phyloP scores from a whole-genome alignment of 768 basidiomycete genomes.

The Rhizopogon sp. region DNA sequence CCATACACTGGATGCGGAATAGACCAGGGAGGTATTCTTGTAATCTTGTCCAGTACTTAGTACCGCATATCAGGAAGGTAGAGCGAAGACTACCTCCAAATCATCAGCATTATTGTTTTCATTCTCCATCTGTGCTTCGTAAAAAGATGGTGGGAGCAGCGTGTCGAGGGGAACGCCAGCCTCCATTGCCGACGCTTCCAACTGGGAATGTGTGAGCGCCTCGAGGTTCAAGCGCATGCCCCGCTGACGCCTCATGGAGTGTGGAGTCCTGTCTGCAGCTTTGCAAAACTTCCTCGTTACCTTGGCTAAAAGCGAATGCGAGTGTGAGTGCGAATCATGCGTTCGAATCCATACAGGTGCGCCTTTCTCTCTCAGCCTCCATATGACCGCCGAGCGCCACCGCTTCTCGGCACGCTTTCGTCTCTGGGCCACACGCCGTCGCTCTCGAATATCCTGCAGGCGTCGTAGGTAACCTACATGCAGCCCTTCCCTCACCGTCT shows the following conservation, averaged over 20 bases:
- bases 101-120: background rate
- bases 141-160: conserved; percentile 40
- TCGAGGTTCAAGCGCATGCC: conserved; percentile 62
- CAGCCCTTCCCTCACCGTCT: conserved; percentile 68
- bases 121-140: conserved; percentile 11
- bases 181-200: conserved; percentile 62
- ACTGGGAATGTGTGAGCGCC: conserved; percentile 48
- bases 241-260: conserved; percentile 14
- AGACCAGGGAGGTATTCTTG: background rate
- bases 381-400: conserved; percentile 61
- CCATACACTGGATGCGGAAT: conserved; percentile 15
- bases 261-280: conserved; percentile 6
- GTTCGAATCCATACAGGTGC: conserved; percentile 47
- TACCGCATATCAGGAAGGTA: background rate
- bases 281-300: conserved; percentile 7
- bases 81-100: background rate
- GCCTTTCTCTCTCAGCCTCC: conserved; percentile 49
- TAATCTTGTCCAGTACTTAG: background rate
- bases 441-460: conserved; percentile 39
- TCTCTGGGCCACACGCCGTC: conserved; percentile 36
- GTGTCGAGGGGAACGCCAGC: conserved; percentile 56
- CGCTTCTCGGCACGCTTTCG: conserved; percentile 43
- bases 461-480: conserved; percentile 62
- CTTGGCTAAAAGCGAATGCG: conserved; percentile 7
- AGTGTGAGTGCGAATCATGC: background rate